A percentile compares a stretch with the other conserved stretches of the same genome.
These are phyloP conservation scores for Aspergillus piperis DNA, from an alignment of 2,329 filamentous ascomycete genomes.

Conservation along the genomic window DNA sequence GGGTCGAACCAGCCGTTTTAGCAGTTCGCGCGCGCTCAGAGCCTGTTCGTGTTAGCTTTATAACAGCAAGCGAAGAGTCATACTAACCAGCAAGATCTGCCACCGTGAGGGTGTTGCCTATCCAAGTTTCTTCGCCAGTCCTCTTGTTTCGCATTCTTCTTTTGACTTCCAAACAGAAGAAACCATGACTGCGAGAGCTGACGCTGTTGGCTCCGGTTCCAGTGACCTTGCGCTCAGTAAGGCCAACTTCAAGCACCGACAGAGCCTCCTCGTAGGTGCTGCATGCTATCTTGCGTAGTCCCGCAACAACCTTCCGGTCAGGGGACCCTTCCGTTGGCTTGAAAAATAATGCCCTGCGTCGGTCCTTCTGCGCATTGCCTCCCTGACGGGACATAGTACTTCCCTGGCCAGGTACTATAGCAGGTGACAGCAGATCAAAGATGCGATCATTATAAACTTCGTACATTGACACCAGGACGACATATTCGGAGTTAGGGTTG, in stretches of 20 bases:
- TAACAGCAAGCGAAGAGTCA: background rate
- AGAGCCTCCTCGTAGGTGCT: conserved; percentile 78
- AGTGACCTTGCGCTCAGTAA: conserved; percentile 82
- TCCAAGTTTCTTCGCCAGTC: conserved; percentile 64
- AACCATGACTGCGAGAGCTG: conserved; percentile 89
- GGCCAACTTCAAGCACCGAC: conserved; percentile 83
- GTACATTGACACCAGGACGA: conserved; percentile 93
- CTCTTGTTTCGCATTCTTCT: conserved; percentile 62
- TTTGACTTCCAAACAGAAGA: conserved; percentile 94
- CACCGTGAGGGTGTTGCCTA: conserved; percentile 76
- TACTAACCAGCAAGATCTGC: conserved; percentile 79
- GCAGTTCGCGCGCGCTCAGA: conserved; percentile 91
- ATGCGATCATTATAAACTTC: conserved; percentile 99
- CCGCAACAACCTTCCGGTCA: conserved; percentile 92
- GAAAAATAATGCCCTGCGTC: conserved; percentile 82
- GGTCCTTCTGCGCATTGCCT: conserved; percentile 62
- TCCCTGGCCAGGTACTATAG: conserved; percentile 44
- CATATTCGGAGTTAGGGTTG: conserved; percentile 74
- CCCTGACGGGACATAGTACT: conserved; percentile 44
- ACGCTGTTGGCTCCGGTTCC: conserved; percentile 92
- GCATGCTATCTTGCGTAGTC: conserved; percentile 87
- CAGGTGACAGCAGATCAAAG: conserved; percentile 78
- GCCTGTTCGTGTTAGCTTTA: conserved; percentile 39
- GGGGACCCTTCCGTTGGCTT: conserved; percentile 86
- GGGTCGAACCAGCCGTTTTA: conserved; percentile 87